These are phyloP conservation scores for Ramaria rubella DNA, from an alignment of 768 basidiomycete species.

Conservation along the genomic window DNA sequence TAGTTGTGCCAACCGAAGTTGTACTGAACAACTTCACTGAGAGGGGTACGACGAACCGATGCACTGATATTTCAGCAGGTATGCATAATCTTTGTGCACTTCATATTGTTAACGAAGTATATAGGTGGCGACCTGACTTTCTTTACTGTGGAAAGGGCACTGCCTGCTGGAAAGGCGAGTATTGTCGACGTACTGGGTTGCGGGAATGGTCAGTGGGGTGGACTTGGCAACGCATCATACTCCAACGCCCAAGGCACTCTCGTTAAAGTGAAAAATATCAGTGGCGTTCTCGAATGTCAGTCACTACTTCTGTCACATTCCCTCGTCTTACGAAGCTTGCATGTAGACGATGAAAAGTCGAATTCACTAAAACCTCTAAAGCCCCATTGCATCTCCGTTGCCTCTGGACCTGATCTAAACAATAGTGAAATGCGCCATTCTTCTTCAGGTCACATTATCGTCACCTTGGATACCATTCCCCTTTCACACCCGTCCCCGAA, in stretches of 20 bases:
- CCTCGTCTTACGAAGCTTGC: background rate
- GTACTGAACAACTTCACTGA: conserved; percentile 57
- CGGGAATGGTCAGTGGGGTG: conserved; percentile 81
- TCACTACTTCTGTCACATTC: conserved; percentile 6
- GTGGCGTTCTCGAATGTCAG: conserved; percentile 83
- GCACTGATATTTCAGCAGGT: conserved; percentile 63
- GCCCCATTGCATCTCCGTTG: conserved; percentile 58
- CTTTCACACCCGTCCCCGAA: conserved; percentile 37
- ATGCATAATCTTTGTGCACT: conserved; percentile 8
- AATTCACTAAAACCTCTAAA: conserved; percentile 56
- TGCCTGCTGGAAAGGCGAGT: conserved; percentile 21
- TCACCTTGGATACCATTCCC: conserved; percentile 58
- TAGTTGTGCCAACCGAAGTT: conserved; percentile 81
- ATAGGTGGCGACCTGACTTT: conserved; percentile 71
- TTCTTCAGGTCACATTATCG: conserved; percentile 63
- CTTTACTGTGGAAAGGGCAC: conserved; percentile 61
- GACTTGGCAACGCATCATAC: conserved; percentile 56
- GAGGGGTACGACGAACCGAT: conserved; percentile 46
- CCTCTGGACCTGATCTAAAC: conserved; percentile 28
- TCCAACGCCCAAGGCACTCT: conserved; percentile 68
- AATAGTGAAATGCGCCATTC: conserved; percentile 11
- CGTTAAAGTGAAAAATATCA: conserved; percentile 67
- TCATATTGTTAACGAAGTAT: background rate
- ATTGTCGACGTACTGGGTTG: conserved; percentile 60
- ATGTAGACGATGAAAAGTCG: conserved; percentile 56